Conservation (phyloP, 108 stramenopile species). For the Stephanodiscus triporus region DNA sequence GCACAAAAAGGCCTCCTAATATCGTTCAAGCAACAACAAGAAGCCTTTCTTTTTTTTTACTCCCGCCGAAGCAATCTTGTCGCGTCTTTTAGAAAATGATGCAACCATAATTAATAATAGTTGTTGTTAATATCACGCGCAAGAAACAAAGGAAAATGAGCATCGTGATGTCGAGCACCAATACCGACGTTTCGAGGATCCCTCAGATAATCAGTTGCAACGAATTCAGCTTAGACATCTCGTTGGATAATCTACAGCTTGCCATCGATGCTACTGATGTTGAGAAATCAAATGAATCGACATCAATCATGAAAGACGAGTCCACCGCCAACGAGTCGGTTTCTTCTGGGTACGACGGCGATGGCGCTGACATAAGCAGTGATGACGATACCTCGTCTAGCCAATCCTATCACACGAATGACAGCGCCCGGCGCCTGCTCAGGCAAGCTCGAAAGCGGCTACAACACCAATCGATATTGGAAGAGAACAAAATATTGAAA, state of each 20-base stretch:
- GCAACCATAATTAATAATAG: background rate
- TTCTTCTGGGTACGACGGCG: constrained; percentile 5
- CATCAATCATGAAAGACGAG: constrained; percentile 1
- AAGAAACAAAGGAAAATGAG: background rate
- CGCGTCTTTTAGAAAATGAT: no score
- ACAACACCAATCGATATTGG: constrained; percentile 39
- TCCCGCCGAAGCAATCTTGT: no score
- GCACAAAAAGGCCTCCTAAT: no score
- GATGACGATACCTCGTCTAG: constrained; percentile 24
- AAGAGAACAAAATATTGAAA: constrained; percentile 29
- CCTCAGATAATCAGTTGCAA: constrained; percentile 2
- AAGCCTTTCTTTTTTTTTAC: no score
- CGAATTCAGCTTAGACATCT: constrained; percentile 2
- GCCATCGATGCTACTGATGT: background rate
- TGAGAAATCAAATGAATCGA: background rate
- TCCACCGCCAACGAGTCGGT: background rate
- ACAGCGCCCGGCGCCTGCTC: constrained; percentile 30
- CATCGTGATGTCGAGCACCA: background rate
- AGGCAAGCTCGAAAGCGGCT: constrained; percentile 21
- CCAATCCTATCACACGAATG: constrained; percentile 11
- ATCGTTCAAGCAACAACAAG: no score
- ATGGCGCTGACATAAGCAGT: background rate
- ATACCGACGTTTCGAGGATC: background rate
- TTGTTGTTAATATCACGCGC: background rate
- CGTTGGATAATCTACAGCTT: background rate